Evolutionary conservation across 495 filamentous ascomycete genomes (phyloP).

Genomic region (Xylaria palmicola): DNA sequence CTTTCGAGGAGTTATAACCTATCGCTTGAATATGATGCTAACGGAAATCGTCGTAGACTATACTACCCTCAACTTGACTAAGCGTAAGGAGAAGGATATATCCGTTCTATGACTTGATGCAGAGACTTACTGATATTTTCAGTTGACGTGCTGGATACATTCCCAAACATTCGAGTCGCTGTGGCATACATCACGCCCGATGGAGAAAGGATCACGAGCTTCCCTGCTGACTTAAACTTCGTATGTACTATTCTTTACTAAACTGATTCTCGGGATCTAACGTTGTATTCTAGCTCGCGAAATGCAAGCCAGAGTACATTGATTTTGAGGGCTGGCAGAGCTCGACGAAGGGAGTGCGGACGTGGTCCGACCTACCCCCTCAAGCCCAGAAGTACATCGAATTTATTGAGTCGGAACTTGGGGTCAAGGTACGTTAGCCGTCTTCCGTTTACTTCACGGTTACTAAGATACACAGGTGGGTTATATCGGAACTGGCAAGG

Average conservation of each 20-base stretch:
- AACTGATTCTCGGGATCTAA: slow-evolving; percentile 28
- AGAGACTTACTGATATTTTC: neutral
- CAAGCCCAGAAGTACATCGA: slow-evolving; percentile 73
- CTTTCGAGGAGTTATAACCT: too few relatives aligned
- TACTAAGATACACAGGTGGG: slow-evolving; percentile 30
- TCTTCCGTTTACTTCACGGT: neutral
- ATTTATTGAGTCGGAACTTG: slow-evolving; percentile 75
- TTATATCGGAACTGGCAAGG: slow-evolving; percentile 78
- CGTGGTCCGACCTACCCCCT: slow-evolving; percentile 65
- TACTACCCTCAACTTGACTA: slow-evolving; percentile 79
- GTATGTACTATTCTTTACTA: slow-evolving; percentile 43
- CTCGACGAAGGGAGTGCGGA: slow-evolving; percentile 61
- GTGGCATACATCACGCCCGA: slow-evolving; percentile 61
- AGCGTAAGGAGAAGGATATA: slow-evolving; percentile 25
- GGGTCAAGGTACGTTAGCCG: slow-evolving; percentile 52
- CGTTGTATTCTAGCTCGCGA: slow-evolving; percentile 24
- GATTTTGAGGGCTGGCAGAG: slow-evolving; percentile 79
- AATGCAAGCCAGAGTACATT: slow-evolving; percentile 63
- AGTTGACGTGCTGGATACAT: slow-evolving; percentile 84
- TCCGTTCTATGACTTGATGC: neutral
- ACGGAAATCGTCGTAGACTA: slow-evolving; percentile 47
- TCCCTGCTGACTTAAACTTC: slow-evolving; percentile 69
- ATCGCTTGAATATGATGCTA: neutral
- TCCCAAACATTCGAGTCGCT: slow-evolving; percentile 76
- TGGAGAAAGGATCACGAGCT: slow-evolving; percentile 53